Evolutionary conservation across 1,284 basidiomycete genomes (phyloP).

Genomic region (Cryptococcus sp.): DNA sequence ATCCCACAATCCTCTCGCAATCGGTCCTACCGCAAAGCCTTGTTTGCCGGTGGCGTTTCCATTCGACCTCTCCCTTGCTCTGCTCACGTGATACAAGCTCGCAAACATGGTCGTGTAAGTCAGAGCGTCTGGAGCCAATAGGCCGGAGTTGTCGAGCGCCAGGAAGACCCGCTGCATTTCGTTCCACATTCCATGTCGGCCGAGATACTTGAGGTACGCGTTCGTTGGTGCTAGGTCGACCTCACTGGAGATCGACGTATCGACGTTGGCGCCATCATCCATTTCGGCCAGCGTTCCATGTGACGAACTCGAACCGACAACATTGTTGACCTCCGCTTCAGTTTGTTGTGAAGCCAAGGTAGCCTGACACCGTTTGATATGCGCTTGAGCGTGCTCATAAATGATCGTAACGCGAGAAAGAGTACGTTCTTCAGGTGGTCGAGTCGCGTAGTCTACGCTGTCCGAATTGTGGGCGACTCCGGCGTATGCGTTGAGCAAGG

Average conservation of each 20-base stretch:
- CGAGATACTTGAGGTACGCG: conserved; percentile 49
- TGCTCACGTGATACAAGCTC: conserved; percentile 12
- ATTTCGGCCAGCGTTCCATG: background rate
- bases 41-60: background rate
- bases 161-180: conserved; percentile 46
- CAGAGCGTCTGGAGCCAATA: conserved; percentile 36
- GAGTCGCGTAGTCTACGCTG: conserved; percentile 7
- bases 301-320: background rate
- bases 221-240: conserved; percentile 40
- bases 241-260: conserved; percentile 14
- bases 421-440: conserved; percentile 26
- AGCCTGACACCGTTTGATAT: conserved; percentile 18
- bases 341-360: background rate
- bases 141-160: conserved; percentile 35
- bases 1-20: conserved; percentile 33
- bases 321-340: too few relatives aligned
- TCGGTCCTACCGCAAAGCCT: conserved; percentile 22
- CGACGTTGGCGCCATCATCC: background rate
- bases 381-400: conserved; percentile 41
- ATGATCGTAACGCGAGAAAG: conserved; percentile 41
- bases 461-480: conserved; percentile 24
- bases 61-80: background rate
- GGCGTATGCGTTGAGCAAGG: conserved; percentile 47
- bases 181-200: conserved; percentile 35
- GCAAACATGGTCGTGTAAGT: conserved; percentile 47